Evolutionary conservation across 2,329 filamentous ascomycete genomes (phyloP), one percentile per base, ranked within the genome.

Genomic region (Colletotrichum simmondsii): DNA sequence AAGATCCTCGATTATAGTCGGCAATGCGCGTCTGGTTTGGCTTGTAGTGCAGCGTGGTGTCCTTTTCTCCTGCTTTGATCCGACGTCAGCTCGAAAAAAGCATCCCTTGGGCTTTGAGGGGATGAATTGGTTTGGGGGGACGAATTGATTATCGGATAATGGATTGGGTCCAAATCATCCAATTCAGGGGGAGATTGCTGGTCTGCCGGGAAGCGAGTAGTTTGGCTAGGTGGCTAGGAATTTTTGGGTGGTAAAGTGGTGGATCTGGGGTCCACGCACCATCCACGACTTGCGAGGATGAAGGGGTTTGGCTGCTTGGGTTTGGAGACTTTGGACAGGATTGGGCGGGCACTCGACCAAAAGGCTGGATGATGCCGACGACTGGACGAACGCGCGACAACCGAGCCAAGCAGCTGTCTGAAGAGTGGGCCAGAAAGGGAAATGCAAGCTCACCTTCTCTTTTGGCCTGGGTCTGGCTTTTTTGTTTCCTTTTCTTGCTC

Each of bases 161-260:
- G 19, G 42, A 49, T 72, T 70, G 61, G 60, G 30, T 68, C 65
- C 65, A 68, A 71, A 70, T 72, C 71, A 72, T 68, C 70, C 65
- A 68, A 71, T 72, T 72, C 71, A 72, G 71, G 71, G 70, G 71
- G 71, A 72, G 60, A 72, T 72, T 72, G 68, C 68, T 72, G 56
- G 66, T 65, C 63, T 70, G 66, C 71, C 65, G 66, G 54, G 56
- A 42, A 72, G 54, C 60, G 66, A 65, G 60, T 65, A 60, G 35
- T 61, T 61, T 72, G 62, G 60, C 71, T 71, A 57, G 70, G 65
- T 72, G 62, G 66, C 71, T 71, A 65, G 70, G 65, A 57, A 70
- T 71, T 71, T 65, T 28, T 30, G 66, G 61, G 60, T 65, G 61
- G 71, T 65, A 60, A 56, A 58, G n/a, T 30, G 66, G 71, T 72